These are phyloP conservation scores for Angomonas deanei DNA, from an alignment of 208 protist genomes.

Conservation along the genomic window DNA sequence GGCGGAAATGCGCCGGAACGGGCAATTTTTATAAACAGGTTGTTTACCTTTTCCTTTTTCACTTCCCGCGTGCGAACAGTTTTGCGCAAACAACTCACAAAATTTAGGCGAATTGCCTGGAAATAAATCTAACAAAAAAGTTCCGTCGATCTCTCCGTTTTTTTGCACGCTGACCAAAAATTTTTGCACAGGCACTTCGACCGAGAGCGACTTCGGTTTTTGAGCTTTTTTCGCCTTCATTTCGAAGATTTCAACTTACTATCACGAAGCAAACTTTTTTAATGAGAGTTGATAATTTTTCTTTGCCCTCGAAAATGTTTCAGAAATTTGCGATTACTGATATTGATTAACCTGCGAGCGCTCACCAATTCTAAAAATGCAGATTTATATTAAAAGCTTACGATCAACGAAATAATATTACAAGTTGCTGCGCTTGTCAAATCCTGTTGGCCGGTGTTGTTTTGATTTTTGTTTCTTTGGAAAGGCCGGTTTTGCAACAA, in stretches of 20 bases:
- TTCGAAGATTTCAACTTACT: too few relatives aligned
- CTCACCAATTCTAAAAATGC: constrained; percentile 11
- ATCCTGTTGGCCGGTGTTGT: too few relatives aligned
- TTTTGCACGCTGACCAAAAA: constrained; percentile 30
- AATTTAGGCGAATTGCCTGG: constrained; percentile 42
- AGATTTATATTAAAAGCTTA: constrained; percentile 4
- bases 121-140: neutral
- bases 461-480: constrained; percentile 2
- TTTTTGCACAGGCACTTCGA: constrained; percentile 9
- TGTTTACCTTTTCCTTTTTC: constrained; percentile 58
- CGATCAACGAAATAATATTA: too few relatives aligned
- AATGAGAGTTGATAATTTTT: too few relatives aligned
- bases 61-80: constrained; percentile 21
- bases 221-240: constrained; percentile 14
- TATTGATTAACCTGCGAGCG: too few relatives aligned
- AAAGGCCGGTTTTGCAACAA: too few relatives aligned
- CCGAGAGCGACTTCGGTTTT: constrained; percentile 20
- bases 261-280: too few relatives aligned
- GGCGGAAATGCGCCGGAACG: constrained; percentile 54
- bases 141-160: constrained; percentile 6
- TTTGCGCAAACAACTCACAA: constrained; percentile 66
- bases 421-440: too few relatives aligned
- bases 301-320: too few relatives aligned
- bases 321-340: too few relatives aligned
- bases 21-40: constrained; percentile 44